Conservation (phyloP, 306 rosid genomes). For the Acacia melanoxylon region DNA sequence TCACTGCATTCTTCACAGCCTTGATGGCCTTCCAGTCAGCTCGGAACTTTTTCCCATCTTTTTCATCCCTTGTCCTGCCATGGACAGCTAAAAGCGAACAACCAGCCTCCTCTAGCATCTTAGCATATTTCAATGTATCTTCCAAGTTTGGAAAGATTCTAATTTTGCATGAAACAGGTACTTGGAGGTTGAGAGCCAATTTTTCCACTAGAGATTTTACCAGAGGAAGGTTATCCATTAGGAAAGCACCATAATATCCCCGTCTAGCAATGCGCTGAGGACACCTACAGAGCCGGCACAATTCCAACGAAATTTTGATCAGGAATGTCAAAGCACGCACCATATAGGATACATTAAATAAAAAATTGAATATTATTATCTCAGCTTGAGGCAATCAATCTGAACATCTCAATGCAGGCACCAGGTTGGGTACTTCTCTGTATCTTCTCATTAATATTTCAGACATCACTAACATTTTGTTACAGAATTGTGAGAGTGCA, state of each 20-base stretch:
- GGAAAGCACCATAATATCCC: conserved; percentile 90
- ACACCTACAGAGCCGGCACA: conserved; percentile 58
- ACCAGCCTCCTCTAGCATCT: conserved; percentile 94
- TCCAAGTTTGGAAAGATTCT: conserved; percentile 80
- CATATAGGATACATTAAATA: background rate
- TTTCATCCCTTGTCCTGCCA: conserved; percentile 88
- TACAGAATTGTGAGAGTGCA: background rate
- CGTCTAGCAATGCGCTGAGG: conserved; percentile 94
- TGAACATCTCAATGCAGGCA: background rate
- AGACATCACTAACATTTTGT: background rate
- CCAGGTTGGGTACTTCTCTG: background rate
- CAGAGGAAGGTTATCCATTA: conserved; percentile 95
- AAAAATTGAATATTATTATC: conserved; percentile 2
- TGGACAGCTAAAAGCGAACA: conserved; percentile 90
- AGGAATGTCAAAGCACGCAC: background rate
- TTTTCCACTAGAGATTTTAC: conserved; percentile 82
- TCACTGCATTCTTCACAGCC: conserved; percentile 77
- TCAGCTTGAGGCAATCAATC: conserved; percentile 14
- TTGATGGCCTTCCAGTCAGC: conserved; percentile 88
- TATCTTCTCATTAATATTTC: background rate
- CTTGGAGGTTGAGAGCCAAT: conserved; percentile 72
- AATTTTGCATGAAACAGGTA: conserved; percentile 95
- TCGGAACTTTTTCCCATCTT: conserved; percentile 81
- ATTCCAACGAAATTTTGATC: conserved; percentile 13
- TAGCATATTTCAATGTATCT: conserved; percentile 78